Percentiles rank a stretch among this genome's conserved stretches.
Evolutionary conservation across 1,139 yeast species (phyloP).

Genomic region (Debaryomyces nepalensis): DNA sequence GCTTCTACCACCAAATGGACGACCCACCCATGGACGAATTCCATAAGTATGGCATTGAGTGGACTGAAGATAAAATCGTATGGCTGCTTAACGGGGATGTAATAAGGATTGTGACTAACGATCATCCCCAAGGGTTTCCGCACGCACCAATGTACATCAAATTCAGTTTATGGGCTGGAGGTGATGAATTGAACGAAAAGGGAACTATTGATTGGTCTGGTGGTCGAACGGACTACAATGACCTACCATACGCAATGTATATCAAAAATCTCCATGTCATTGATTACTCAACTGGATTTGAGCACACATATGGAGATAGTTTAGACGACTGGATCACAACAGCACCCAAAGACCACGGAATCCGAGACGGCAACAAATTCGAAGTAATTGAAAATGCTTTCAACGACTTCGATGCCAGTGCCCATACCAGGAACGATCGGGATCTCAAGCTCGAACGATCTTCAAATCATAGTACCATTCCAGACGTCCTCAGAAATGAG

Average conservation of each 20-base stretch:
- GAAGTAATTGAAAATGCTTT: constrained; percentile 6
- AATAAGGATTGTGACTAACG: constrained; percentile 28
- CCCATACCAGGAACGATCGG: neutral
- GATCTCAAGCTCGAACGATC: neutral
- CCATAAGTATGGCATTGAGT: constrained; percentile 40
- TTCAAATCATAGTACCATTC: neutral
- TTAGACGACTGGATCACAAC: constrained; percentile 22
- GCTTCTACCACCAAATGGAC: constrained; percentile 35
- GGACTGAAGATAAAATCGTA: constrained; percentile 39
- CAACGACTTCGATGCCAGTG: neutral
- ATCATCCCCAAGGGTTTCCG: constrained; percentile 39
- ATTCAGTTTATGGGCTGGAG: constrained; percentile 50
- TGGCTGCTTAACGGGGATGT: constrained; percentile 39
- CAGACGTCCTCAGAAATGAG: neutral
- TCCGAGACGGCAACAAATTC: constrained; percentile 9
- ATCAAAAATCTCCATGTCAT: constrained; percentile 33
- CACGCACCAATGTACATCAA: constrained; percentile 44
- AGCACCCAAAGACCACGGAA: too few species aligned
- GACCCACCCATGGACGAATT: constrained; percentile 27
- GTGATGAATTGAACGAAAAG: constrained; percentile 36
- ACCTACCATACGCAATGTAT: constrained; percentile 42
- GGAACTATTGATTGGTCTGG: constrained; percentile 53
- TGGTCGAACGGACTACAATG: constrained; percentile 38
- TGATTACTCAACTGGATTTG: constrained; percentile 39
- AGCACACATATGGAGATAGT: constrained; percentile 35